These are phyloP conservation scores for Phytophthora hibernalis DNA, from an alignment of 352 stramenopile genomes.

Conservation along the genomic window DNA sequence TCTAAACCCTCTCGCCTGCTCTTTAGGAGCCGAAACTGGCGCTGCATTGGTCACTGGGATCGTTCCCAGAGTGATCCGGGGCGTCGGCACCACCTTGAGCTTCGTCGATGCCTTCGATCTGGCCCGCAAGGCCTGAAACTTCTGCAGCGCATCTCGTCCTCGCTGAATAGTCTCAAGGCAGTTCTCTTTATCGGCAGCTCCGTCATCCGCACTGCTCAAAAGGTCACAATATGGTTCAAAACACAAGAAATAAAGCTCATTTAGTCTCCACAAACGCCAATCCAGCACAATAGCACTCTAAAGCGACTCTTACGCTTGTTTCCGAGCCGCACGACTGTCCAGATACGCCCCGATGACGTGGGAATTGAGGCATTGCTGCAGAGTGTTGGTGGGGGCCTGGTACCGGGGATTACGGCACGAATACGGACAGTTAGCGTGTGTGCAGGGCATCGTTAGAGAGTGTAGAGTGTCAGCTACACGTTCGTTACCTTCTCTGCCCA, in stretches of 20 bases:
- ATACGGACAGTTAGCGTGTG: slow-evolving; percentile 11
- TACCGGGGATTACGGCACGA: not conserved
- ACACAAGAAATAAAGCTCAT: slow-evolving; percentile 2
- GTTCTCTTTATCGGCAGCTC: slow-evolving; percentile 45
- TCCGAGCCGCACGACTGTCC: slow-evolving; percentile 56
- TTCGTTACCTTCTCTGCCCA: slow-evolving; percentile 61
- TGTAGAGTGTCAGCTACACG: not conserved
- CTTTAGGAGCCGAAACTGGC: not conserved
- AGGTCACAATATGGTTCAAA: slow-evolving; percentile 11
- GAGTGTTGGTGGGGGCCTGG: slow-evolving; percentile 47
- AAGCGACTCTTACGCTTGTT: slow-evolving; percentile 43
- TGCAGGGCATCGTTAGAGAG: slow-evolving; percentile 5
- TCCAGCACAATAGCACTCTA: not conserved
- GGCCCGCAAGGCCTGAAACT: slow-evolving; percentile 43
- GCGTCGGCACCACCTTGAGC: slow-evolving; percentile 58
- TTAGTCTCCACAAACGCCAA: not conserved
- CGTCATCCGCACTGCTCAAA: slow-evolving; percentile 11
- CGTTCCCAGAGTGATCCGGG: slow-evolving; percentile 39
- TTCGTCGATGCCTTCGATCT: slow-evolving; percentile 38
- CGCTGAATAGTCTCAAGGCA: slow-evolving; percentile 55
- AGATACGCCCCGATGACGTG: slow-evolving; percentile 80
- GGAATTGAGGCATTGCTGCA: slow-evolving; percentile 83
- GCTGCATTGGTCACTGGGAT: slow-evolving; percentile 31
- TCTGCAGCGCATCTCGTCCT: slow-evolving; percentile 47
- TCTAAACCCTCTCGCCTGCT: slow-evolving; percentile 5